Base-by-base conservation (phyloP, 176 grass and related monocot genomes). In the Typha latifolia region DNA sequence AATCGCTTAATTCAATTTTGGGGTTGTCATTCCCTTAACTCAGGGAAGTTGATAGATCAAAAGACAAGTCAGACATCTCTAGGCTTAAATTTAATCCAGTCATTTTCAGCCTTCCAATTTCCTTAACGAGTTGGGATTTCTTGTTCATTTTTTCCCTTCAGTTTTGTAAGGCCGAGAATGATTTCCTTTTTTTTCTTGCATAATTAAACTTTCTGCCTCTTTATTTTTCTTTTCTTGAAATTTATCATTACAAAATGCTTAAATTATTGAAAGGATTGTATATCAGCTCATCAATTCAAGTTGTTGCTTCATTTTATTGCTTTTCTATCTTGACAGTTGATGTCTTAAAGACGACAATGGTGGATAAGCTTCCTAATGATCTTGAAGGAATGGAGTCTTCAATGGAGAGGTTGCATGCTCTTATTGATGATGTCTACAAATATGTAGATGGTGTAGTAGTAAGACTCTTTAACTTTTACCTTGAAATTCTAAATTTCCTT, bases 381-480 rank as follows among this genome's bases (percentile, higher is more conserved):
- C 72, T 99, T 48, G 86, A 87, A 78, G 94, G 89, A 77, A 93
- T 93, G 86, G 86, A 99, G 66, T 88, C 83, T 5, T 87, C 89
- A n/a, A 87, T 93, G 89, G 81, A 81, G 61, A 93, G 83, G 66
- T 55, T 99, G 15, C 87, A 82, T 47, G 5, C 56, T 77, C 86
- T 99, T 74, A 90, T 93, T 68, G 84, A 99, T 48, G 94, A 99
- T 55, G 85, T 93, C 43, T 93, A 83, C 73, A 99, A 81, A 90
- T 99, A 99, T 63, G 86, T 87, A 4, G 86, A 99, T 74, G 86
- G 91, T 77, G 89, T 93, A 52, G 85, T 99, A 65, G 94, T 99
- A 83, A 51, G 71, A 64, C 32, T 62, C 26, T 79, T n/a, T 22
- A 23, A 1, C 43, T 3, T 13, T 57, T 51, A 12, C 1, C 3